Conservation (phyloP, 2,329 filamentous ascomycete genomes). For the Hansfordia pulvinata region DNA sequence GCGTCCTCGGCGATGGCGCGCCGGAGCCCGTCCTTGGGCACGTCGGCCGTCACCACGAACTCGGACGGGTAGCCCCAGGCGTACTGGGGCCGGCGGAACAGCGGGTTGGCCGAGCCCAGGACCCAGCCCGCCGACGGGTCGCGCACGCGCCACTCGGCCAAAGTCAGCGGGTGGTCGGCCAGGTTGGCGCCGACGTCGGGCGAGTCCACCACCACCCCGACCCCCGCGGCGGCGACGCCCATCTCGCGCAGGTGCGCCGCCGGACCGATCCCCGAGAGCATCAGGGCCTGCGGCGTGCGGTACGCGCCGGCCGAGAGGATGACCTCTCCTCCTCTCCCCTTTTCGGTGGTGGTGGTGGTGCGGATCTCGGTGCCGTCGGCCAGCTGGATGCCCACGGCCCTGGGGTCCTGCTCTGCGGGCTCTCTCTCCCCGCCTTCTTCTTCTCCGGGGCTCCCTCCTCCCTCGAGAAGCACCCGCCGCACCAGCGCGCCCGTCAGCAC, state of each 20-base stretch:
- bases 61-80: conserved; percentile 6
- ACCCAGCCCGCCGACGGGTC: conserved; percentile 10
- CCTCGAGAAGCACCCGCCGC: conserved; percentile 4
- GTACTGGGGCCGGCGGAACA: conserved; percentile 8
- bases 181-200: conserved; percentile 13
- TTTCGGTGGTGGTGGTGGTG: no score
- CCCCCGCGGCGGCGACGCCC: conserved; percentile 16
- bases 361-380: conserved; percentile 14
- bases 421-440: no score
- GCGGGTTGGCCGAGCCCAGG: conserved; percentile 10
- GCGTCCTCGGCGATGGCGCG: conserved; percentile 11
- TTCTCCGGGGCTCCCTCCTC: no score
- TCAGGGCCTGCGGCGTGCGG: conserved; percentile 17
- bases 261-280: conserved; percentile 20
- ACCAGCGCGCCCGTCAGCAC: conserved; percentile 8
- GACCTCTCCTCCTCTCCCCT: no score
- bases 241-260: conserved; percentile 13
- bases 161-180: conserved; percentile 15
- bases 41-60: conserved; percentile 7
- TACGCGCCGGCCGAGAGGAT: conserved; percentile 18
- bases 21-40: conserved; percentile 4
- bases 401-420: no score
- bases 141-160: conserved; percentile 12
- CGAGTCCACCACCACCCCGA: conserved; percentile 16
- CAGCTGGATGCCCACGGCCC: conserved; percentile 28